These are phyloP conservation scores for Vitis hybrid DNA, from an alignment of 177 flowering plant species.

Conservation along the genomic window DNA sequence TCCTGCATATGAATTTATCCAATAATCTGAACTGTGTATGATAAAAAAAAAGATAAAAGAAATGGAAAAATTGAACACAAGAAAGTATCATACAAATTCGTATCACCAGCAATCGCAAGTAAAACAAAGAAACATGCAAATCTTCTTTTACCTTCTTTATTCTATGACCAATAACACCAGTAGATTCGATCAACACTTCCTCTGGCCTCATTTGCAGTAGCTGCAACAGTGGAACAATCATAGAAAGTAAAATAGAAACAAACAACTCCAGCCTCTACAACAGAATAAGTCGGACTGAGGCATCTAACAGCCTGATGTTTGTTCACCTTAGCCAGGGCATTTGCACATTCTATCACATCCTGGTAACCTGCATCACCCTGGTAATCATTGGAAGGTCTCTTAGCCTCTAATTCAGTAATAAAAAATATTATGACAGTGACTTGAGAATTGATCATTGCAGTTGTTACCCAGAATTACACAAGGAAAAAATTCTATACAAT, in stretches of 20 bases:
- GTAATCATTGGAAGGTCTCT: conserved; percentile 11
- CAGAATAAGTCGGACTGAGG: neutral
- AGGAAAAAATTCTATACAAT: neutral
- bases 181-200: conserved; percentile 86
- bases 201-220: conserved; percentile 58
- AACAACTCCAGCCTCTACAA: conserved; percentile 4
- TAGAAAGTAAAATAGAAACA: conserved; percentile 6
- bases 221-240: conserved; percentile 35
- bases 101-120: neutral
- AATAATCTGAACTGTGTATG: no score
- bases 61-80: no score
- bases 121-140: neutral
- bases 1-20: conserved; percentile 46
- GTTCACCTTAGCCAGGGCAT: conserved; percentile 64
- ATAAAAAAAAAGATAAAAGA: no score
- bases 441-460: neutral
- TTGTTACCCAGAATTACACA: neutral
- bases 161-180: conserved; percentile 96
- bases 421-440: neutral
- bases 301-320: neutral
- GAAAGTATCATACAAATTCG: neutral
- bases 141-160: conserved; percentile 73
- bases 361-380: conserved; percentile 98
- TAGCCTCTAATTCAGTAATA: conserved; percentile 1
- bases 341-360: conserved; percentile 79